A percentile compares a stretch with the other conserved stretches of the same genome.
These are phyloP conservation scores for Cladorrhinum sp. DNA, from an alignment of 2,329 filamentous ascomycete genomes.

Conservation along the genomic window DNA sequence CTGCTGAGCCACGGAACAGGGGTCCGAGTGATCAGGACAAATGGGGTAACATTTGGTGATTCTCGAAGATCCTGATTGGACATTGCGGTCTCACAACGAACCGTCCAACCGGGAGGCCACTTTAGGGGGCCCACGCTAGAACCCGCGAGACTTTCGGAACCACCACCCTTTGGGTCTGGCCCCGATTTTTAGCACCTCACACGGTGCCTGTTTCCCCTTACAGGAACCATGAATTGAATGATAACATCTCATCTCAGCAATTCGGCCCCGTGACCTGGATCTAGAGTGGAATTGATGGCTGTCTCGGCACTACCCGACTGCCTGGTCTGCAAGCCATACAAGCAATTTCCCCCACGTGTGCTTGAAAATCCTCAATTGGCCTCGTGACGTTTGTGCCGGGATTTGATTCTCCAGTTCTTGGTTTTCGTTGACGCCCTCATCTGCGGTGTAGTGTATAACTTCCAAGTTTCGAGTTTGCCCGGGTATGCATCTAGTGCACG, in stretches of 20 bases:
- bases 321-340: background rate
- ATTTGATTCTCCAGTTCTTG: background rate
- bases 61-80: slow-evolving; percentile 25
- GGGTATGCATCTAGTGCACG: background rate
- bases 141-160: background rate
- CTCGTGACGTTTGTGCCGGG: slow-evolving; percentile 15
- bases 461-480: background rate
- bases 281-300: background rate
- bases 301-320: background rate
- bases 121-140: slow-evolving; percentile 11
- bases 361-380: slow-evolving; percentile 2
- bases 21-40: slow-evolving; percentile 10
- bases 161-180: background rate
- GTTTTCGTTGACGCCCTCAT: background rate
- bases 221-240: background rate
- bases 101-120: slow-evolving; percentile 20
- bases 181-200: background rate
- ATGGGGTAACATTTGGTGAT: slow-evolving; percentile 20
- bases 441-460: background rate
- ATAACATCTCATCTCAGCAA: background rate
- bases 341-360: slow-evolving; percentile 14
- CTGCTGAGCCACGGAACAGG: slow-evolving; percentile 15
- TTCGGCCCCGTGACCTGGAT: background rate
- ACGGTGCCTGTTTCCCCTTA: background rate
- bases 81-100: slow-evolving; percentile 14